Conservation (phyloP, 495 filamentous ascomycete species). For the Penicillium parvum region DNA sequence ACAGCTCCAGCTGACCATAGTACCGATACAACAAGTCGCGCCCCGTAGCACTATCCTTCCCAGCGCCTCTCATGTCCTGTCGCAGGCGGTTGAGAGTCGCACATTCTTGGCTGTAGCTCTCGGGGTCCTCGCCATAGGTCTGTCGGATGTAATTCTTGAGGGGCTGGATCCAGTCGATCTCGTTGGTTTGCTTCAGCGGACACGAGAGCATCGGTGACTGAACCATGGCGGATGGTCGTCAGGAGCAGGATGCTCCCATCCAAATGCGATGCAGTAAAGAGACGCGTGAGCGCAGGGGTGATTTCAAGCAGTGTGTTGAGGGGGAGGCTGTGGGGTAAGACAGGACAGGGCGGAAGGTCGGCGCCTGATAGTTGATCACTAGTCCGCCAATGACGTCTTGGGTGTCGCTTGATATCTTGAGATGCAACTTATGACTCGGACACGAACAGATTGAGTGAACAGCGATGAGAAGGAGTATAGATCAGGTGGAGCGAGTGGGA, state of each 20-base stretch:
- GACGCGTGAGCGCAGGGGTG: slow-evolving; percentile 10
- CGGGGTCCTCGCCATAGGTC: slow-evolving; percentile 94
- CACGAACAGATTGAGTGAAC: slow-evolving; percentile 2
- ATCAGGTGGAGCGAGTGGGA: slow-evolving; percentile 5
- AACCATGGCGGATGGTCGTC: slow-evolving; percentile 50
- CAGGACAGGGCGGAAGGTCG: slow-evolving; percentile 19
- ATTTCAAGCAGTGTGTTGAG: slow-evolving; percentile 11
- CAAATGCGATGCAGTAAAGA: slow-evolving; percentile 11
- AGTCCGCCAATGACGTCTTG: slow-evolving; percentile 25
- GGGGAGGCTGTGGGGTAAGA: slow-evolving; percentile 28
- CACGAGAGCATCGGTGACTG: slow-evolving; percentile 88
- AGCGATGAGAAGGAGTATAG: slow-evolving; percentile 7
- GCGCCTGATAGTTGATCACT: slow-evolving; percentile 15
- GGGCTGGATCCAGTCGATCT: slow-evolving; percentile 96
- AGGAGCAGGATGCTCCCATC: slow-evolving; percentile 44
- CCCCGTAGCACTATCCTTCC: slow-evolving; percentile 92
- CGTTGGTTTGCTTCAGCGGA: slow-evolving; percentile 96
- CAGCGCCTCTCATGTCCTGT: slow-evolving; percentile 97
- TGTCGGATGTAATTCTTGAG: slow-evolving; percentile 90
- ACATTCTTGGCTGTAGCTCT: slow-evolving; percentile 91
- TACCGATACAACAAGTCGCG: slow-evolving; percentile 94
- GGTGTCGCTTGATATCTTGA: not conserved
- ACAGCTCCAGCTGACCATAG: slow-evolving; percentile 91
- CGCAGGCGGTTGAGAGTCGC: slow-evolving; percentile 91
- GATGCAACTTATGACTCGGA: not conserved